Conservation (phyloP, 371 early-diverging fungal species). For the Mucor ambiguus region DNA sequence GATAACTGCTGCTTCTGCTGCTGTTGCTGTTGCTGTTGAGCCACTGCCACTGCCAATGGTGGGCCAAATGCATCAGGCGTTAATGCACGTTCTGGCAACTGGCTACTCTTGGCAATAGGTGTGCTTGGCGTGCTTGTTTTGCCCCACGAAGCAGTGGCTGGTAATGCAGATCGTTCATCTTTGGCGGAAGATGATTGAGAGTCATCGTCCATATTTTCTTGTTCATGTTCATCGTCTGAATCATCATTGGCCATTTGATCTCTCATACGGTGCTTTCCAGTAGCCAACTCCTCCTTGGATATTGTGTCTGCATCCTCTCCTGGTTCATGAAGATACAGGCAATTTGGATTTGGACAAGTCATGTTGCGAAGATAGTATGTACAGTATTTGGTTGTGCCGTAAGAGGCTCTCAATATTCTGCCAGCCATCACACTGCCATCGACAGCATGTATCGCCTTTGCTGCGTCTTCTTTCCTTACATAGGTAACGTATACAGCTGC, state of each 20-base stretch:
- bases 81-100: conserved; percentile 38
- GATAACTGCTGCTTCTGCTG: conserved; percentile 35
- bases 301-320: conserved; percentile 81
- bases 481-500: conserved; percentile 86
- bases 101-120: conserved; percentile 41
- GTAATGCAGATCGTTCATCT: conserved; percentile 59
- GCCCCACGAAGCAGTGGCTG: conserved; percentile 70
- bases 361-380: conserved; percentile 79
- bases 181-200: neutral
- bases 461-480: conserved; percentile 87
- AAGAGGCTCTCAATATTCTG: conserved; percentile 68
- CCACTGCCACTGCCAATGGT: conserved; percentile 54
- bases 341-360: conserved; percentile 73
- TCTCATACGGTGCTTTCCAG: conserved; percentile 62
- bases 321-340: conserved; percentile 70
- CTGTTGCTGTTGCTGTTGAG: conserved; percentile 53
- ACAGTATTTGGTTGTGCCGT: conserved; percentile 94
- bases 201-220: conserved; percentile 18
- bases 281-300: conserved; percentile 47
- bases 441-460: conserved; percentile 85
- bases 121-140: conserved; percentile 55
- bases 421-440: conserved; percentile 91
- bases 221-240: conserved; percentile 16
- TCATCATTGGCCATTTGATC: conserved; percentile 52
- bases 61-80: conserved; percentile 54